Base-by-base conservation (phyloP, 2,329 filamentous ascomycete genomes). In the Phaeophleospora eucalypticola region DNA sequence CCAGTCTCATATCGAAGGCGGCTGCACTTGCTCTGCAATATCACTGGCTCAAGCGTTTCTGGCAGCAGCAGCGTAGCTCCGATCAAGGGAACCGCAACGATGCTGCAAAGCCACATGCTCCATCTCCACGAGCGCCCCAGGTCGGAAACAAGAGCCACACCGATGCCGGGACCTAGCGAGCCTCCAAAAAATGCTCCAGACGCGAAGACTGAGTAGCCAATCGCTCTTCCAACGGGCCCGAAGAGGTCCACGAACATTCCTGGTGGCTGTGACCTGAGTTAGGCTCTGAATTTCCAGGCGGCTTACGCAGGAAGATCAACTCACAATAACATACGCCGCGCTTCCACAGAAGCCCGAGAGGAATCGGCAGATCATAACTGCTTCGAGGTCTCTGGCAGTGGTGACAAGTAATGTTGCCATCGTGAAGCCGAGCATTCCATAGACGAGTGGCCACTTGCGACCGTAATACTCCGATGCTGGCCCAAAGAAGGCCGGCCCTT, bases 381-480 rank as follows among this genome's bases (percentile, higher is more conserved):
- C 79, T 34, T 77, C 54, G 1, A 80, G 43, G 53, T 80, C 78
- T 36, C 71, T 67, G 1, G 76, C 73, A 1, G 77, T 71, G 1
- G 74, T 77, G 10, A 77, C 72, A 1, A 74, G 71, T 37, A 79
- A 73, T 39, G 78, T 72, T 49, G 79, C 79, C 34, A 80, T 70
- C 2, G 68, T 66, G 50, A 79, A 79, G 24, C 71, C 48, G 16
- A 66, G 56, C 58, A 74, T 76, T 1, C 74, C 76, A 16, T 70
- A 54, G 56, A 78, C 72, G 1, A 80, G 60, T 2, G 76, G 76
- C 7, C 60, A 48, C 48, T 67, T 71, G 4, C 78, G 70, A 1
- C 78, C 77, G 49, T 73, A 78, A 2, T 75, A 66, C 61, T 86
- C 82, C 4, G 76, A 80, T 4, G 84, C 53, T 0, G 82, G 81